Base-by-base conservation (phyloP, 2,329 filamentous ascomycete species). In the Tetracladium maxilliforme region DNA sequence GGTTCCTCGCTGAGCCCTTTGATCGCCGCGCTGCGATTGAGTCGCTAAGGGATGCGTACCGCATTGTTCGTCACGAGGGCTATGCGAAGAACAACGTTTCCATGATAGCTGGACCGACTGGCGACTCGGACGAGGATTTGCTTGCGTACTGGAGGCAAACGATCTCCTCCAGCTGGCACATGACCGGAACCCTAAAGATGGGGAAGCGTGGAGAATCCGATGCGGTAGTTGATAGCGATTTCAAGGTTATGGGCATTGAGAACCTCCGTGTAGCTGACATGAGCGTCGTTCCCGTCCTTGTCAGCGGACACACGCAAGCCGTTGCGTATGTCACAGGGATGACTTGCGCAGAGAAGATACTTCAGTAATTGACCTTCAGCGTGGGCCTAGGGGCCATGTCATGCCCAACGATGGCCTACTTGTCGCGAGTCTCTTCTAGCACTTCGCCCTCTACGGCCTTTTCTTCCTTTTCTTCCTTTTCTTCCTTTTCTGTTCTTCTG, bases 131-230 rank as follows among this genome's bases (percentile, higher is more conserved):
- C 15, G 64, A 66, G 25, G 64, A 71, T 29, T 47, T 75, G 9
- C 34, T 30, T 33, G 36, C 34, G 17, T 24, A 54, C 34, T 67
- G 54, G 54, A 47, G 43, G 26, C 41, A 55, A 15, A 56, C 43
- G 14, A 45, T 52, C 11, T 49, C 42, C 16, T 62, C 54, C 3
- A 62, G 48, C 28, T 70, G 56, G 60, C 66, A 64, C 40, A 69
- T 58, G 58, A 63, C 52, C 1, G 61, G 64, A 0, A 74, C 68
- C 0, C 54, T 53, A 6, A 61, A 59, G 39, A 74, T 74, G 67
- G 68, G 67, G 0, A 54, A 45, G 31, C 19, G 28, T 0, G 50
- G 40, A 2, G 55, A 60, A 6, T 10, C 21, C 10, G 49, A 54
- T 17, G 54, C 58, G 2, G 60, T 50, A 15, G 61, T 70, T 6